These are phyloP conservation scores for Kodamaea hsintzibuensis DNA, from an alignment of 805 yeast genomes.

Conservation along the genomic window DNA sequence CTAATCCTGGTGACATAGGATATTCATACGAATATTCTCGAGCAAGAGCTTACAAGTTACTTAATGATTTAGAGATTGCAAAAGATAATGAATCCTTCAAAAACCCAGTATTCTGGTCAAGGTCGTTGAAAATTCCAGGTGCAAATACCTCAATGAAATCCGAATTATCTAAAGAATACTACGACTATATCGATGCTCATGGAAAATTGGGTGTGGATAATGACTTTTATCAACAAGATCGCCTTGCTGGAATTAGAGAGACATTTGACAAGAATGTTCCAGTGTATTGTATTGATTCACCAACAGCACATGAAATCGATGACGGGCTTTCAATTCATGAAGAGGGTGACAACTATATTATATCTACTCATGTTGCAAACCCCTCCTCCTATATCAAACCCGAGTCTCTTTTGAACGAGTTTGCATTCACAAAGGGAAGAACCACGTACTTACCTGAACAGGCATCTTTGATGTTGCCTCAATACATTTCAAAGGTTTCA, in stretches of 20 bases:
- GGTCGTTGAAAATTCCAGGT: constrained; percentile 45
- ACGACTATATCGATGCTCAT: constrained; percentile 26
- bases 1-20: background rate
- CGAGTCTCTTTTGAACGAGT: constrained; percentile 41
- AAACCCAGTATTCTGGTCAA: constrained; percentile 57
- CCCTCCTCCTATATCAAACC: constrained; percentile 68
- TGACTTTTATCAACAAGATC: constrained; percentile 33
- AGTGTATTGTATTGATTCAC: constrained; percentile 83
- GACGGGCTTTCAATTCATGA: constrained; percentile 77
- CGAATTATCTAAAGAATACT: constrained; percentile 45
- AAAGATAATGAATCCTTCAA: constrained; percentile 25
- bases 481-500: constrained; percentile 47
- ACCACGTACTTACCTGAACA: constrained; percentile 75
- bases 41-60: constrained; percentile 53
- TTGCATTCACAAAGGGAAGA: constrained; percentile 60
- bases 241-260: constrained; percentile 31
- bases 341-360: constrained; percentile 30
- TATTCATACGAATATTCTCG: constrained; percentile 48
- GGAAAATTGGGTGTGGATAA: constrained; percentile 4
- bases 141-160: constrained; percentile 44
- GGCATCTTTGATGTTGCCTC: constrained; percentile 71
- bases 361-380: constrained; percentile 83
- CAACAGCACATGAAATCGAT: constrained; percentile 84
- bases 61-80: constrained; percentile 28
- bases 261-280: constrained; percentile 43